Evolutionary conservation across 2,329 filamentous ascomycete species (phyloP), one percentile per base, ranked within the genome.

Genomic region (Amauroascus niger): DNA sequence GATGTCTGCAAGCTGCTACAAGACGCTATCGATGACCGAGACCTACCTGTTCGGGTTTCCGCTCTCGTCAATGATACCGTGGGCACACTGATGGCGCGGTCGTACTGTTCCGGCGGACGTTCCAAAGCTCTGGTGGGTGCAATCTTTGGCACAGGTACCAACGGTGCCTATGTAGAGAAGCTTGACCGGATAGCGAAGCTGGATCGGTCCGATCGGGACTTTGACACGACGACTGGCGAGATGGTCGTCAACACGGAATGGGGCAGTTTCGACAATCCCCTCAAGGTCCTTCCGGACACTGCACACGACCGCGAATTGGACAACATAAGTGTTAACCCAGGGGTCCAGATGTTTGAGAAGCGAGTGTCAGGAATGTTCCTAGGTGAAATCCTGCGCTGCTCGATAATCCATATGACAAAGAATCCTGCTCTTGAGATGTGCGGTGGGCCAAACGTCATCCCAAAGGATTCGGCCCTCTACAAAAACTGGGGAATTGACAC

Each of bases 171-270:
- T 68, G 85, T 97, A 39, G 93, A 98, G 77, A 95, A 94, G 75
- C 76, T 94, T 16, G 73, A 79, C 62, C 90, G 88, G 61, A 81
- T 97, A 64, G 88, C 83, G 66, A 98, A 97, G 75, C 74, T 84
- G 63, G 70, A 72, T 44, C 60, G 69, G 41, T 74, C 86, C 54
- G 73, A 76, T 56, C 63, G 68, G 43, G 64, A 74, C 39, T 93
- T 86, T 62, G 88, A 96, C 70, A 76, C 76, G 47, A 82, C 82
- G 7, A 94, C 90, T 0, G 89, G 90, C 50, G 82, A 94, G 62
- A 98, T 98, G 93, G 88, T 98, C 55, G 80, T 98, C 72, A 98
- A 98, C 73, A 91, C 87, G 0, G 93, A 98, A 73, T 98, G 93
- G 93, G 93, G 93, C 58, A 95, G 88, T 54, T 98, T 98, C 65